These are phyloP conservation scores for Coemansia sp. DNA, from an alignment of 192 early-diverging fungal species.

Conservation along the genomic window DNA sequence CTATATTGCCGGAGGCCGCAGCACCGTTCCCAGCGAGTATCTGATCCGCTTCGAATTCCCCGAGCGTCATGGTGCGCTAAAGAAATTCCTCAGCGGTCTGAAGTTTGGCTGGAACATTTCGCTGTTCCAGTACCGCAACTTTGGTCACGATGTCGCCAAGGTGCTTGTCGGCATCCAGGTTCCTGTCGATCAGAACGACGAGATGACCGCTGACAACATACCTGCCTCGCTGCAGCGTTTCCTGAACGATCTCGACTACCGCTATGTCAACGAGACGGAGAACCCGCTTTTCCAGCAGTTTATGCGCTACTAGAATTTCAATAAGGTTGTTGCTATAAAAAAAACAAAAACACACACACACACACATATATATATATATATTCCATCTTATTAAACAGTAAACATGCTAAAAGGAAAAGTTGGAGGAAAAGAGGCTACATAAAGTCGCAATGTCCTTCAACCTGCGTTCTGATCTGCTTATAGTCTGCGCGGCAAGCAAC, in stretches of 20 bases:
- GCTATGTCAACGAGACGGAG: constrained; percentile 89
- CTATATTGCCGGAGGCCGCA: constrained; percentile 89
- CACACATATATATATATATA: background rate
- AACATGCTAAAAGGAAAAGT: too few relatives aligned
- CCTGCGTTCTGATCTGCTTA: constrained; percentile 42
- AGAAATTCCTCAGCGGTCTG: constrained; percentile 79
- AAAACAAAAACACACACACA: background rate
- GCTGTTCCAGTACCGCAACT: constrained; percentile 96
- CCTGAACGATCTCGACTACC: constrained; percentile 79
- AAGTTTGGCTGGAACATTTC: constrained; percentile 75
- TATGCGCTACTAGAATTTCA: constrained; percentile 37
- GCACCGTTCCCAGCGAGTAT: constrained; percentile 77
- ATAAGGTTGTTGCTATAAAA: background rate
- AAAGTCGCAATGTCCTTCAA: constrained; percentile 57
- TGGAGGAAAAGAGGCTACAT: constrained; percentile 18
- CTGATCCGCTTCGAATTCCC: constrained; percentile 96
- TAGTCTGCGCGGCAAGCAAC: constrained; percentile 56
- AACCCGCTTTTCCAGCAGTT: constrained; percentile 91
- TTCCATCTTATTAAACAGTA: too few relatives aligned
- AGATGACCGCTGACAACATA: constrained; percentile 18
- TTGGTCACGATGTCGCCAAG: constrained; percentile 93
- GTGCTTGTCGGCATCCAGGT: constrained; percentile 95
- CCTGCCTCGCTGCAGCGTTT: constrained; percentile 69
- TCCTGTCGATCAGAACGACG: constrained; percentile 59
- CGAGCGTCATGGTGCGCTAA: constrained; percentile 89